A percentile compares a stretch with the other conserved stretches of the same genome.
Conservation (phyloP, 108 stramenopile genomes). For the Licmophora abbreviata region DNA sequence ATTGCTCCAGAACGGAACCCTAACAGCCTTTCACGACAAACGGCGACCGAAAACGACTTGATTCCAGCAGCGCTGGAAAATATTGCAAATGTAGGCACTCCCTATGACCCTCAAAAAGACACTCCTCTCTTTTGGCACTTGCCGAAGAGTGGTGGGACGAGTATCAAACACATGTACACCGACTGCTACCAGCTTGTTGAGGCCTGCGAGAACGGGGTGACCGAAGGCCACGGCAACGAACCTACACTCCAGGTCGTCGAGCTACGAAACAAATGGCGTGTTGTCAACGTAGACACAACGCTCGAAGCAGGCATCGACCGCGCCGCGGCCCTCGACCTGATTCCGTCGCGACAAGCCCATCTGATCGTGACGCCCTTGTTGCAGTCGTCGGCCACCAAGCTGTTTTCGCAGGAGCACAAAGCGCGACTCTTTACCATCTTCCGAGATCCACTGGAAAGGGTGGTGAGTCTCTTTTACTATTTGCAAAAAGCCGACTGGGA, state of each 20-base stretch:
- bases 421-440: conserved; percentile 21
- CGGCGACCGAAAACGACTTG: no score
- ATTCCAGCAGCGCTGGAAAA: no score
- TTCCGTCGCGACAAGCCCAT: conserved; percentile 16
- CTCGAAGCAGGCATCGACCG: conserved; percentile 21
- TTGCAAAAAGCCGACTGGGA: conserved; percentile 52
- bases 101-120: no score
- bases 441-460: conserved; percentile 42
- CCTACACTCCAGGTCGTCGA: no score
- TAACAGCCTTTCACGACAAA: no score
- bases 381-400: background rate
- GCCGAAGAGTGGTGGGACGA: conserved; percentile 24
- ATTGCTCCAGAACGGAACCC: no score
- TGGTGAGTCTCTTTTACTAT: conserved; percentile 44
- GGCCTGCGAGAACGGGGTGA: background rate
- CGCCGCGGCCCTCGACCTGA: conserved; percentile 22
- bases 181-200: background rate
- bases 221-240: background rate
- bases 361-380: conserved; percentile 25
- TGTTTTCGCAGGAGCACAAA: conserved; percentile 1
- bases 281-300: conserved; percentile 42
- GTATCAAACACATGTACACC: conserved; percentile 2
- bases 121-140: conserved; percentile 23
- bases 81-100: no score
- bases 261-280: no score